Evolutionary conservation across 768 basidiomycete species (phyloP), one percentile per base, ranked within the genome.

Genomic region (Rhodotorula taiwanensis): DNA sequence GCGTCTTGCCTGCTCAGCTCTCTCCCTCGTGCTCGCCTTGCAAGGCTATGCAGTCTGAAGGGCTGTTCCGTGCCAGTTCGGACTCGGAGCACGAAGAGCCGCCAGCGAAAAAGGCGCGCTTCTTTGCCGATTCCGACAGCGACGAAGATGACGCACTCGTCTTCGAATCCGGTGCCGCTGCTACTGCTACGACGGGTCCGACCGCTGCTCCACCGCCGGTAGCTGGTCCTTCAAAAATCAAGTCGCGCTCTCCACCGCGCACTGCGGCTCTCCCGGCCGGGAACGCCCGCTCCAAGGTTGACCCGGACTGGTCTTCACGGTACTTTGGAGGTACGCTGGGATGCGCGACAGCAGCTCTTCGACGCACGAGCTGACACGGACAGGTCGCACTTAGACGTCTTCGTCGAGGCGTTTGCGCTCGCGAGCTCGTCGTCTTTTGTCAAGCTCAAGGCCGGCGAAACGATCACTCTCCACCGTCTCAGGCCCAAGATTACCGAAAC

Each of bases 311-410:
- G 60, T 0, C 9, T 15, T 10, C 28, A 2, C 55, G 54, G 20
- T 64, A 55, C 63, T 62, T 64, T 36, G 63, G 67, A 13, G 64
- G 58, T 45, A 4, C 39, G 58, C 16, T 31, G 13, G 14, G 18
- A 1, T 36, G 31, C 4, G 4, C 13, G 21, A 39, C 36, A 10
- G 4, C 13, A 27, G 54, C 42, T 28, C n/a, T n/a, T n/a, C n/a
- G n/a, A n/a, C n/a, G n/a, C n/a, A n/a, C n/a, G n/a, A 20, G n/a
- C 39, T 53, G 23, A 39, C 16, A 15, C 44, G 4, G 9, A 9
- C 55, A 4, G 5, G 3, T 11, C n/a, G 21, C 7, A 9, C 41
- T n/a, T n/a, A 58, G 64, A 65, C 14, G 64, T 65, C 27, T 48
- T 60, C 18, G 58, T 65, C 15, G 34, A 30, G 5, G 58, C 42